Evolutionary conservation across 1,284 basidiomycete genomes (phyloP), one percentile per base, ranked within the genome.

Genomic region (Ganoderma leucocontextum): DNA sequence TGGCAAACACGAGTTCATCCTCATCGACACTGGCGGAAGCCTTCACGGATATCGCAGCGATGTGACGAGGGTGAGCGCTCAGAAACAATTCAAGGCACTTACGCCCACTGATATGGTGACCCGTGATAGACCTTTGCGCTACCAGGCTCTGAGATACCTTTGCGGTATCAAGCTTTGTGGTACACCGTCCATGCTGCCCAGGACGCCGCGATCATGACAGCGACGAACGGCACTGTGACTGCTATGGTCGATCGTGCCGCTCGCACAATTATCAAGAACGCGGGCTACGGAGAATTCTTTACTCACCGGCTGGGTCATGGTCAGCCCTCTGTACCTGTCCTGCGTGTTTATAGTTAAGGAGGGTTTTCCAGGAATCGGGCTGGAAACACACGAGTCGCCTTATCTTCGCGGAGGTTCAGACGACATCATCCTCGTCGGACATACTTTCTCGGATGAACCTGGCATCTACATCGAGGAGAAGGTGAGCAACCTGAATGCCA

Each of bases 371-470:
- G 94, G 94, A 2, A 95, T 96, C 63, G 94, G 94, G 1, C 80
- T 96, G 4, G 92, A 95, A 79, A 89, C 84, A 10, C 95, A 96
- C 74, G 95, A 96, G 80, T 82, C 84, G 6, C 95, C 94, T 0
- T 96, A 95, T 78, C 82, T 95, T 38, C 86, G 87, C 62, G 92
- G 92, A 38, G 92, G 91, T 19, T 89, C 85, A 53, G 75, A 85
- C 36, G 85, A 85, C 71, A 73, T 85, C 33, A 87, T 95, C 63
- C 80, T 85, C 57, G 78, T 78, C 0, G 93, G 93, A 0, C 89
- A 95, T 75, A 85, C 91, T 0, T 95, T 96, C 80, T 94, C 92
- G 8, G 85, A 95, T 73, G 94, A 96, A 78, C 95, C 94, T 2
- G 94, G 94, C 0, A 83, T 96, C 38, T 96, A 96, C 78, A 91